A percentile compares a stretch with the other conserved stretches of the same genome.
Evolutionary conservation across 768 basidiomycete genomes (phyloP).

Genomic region (Termitomyces sp.): DNA sequence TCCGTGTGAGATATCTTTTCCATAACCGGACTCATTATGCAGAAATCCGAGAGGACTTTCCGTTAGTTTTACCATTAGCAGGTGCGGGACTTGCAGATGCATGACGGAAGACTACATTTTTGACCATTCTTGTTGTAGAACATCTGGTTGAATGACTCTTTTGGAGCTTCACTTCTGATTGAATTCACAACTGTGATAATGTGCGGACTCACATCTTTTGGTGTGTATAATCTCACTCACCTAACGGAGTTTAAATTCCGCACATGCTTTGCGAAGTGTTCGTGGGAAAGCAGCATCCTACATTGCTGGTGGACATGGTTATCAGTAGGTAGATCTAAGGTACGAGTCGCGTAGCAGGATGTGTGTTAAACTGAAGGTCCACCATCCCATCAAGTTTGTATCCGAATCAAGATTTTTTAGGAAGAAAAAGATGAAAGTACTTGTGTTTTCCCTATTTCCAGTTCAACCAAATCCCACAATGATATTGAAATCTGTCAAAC

Average conservation of each 20-base stretch:
- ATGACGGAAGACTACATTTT: background rate
- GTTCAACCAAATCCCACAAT: background rate
- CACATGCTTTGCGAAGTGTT: background rate
- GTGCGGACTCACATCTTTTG: background rate
- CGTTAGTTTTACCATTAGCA: slow-evolving; percentile 69
- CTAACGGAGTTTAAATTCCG: background rate
- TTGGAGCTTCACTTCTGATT: no score
- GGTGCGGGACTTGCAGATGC: slow-evolving; percentile 36
- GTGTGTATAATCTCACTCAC: background rate
- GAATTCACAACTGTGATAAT: background rate
- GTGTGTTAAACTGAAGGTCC: background rate
- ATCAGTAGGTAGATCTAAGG: no score
- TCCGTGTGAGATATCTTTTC: slow-evolving; percentile 76
- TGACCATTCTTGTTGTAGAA: slow-evolving; percentile 11
- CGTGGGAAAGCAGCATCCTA: background rate
- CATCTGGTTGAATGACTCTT: slow-evolving; percentile 13
- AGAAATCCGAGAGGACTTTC: slow-evolving; percentile 66
- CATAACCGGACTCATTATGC: slow-evolving; percentile 67
- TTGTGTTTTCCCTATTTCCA: background rate
- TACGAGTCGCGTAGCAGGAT: background rate
- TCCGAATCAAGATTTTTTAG: background rate
- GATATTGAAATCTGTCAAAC: background rate
- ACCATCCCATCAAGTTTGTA: background rate
- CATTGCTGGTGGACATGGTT: no score
- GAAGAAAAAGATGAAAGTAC: background rate